Conservation (phyloP, 768 basidiomycete genomes). For the Hydnomerulius pinastri region DNA sequence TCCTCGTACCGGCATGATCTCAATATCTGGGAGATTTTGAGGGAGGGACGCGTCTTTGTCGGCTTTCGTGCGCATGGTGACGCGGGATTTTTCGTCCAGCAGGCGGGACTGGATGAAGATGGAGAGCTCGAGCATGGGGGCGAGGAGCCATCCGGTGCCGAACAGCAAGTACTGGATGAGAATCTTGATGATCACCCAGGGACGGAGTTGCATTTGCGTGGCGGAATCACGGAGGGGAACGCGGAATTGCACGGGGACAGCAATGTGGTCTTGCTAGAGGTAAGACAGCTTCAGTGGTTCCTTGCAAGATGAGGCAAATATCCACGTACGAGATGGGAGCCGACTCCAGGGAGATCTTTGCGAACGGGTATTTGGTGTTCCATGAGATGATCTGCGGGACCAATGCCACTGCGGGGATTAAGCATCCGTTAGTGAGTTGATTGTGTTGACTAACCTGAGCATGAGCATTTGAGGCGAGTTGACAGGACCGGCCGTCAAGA, state of each 20-base stretch:
- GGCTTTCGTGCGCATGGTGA: background rate
- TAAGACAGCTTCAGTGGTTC: background rate
- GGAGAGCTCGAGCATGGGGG: background rate
- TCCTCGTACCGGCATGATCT: conserved; percentile 31
- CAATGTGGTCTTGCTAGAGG: conserved; percentile 41
- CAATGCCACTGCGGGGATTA: conserved; percentile 39
- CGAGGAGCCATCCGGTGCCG: background rate
- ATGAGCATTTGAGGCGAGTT: conserved; percentile 45
- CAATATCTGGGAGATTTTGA: conserved; percentile 39
- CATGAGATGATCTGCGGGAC: conserved; percentile 39
- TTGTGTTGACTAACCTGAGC: conserved; percentile 21
- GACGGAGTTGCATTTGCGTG: background rate
- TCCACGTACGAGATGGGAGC: conserved; percentile 30
- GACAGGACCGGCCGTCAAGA: conserved; percentile 38
- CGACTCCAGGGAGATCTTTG: conserved; percentile 36
- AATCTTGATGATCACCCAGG: background rate
- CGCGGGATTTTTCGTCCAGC: background rate
- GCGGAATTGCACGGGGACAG: conserved; percentile 34
- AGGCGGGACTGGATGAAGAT: conserved; percentile 3
- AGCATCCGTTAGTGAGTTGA: background rate
- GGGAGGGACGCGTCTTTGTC: conserved; percentile 4
- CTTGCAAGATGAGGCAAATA: background rate
- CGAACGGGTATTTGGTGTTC: conserved; percentile 23
- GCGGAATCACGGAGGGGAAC: conserved; percentile 32
- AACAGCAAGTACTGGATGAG: conserved; percentile 1